These are phyloP conservation scores for Aspergillus caelatus DNA, from an alignment of 2,329 filamentous ascomycete genomes.

Conservation along the genomic window DNA sequence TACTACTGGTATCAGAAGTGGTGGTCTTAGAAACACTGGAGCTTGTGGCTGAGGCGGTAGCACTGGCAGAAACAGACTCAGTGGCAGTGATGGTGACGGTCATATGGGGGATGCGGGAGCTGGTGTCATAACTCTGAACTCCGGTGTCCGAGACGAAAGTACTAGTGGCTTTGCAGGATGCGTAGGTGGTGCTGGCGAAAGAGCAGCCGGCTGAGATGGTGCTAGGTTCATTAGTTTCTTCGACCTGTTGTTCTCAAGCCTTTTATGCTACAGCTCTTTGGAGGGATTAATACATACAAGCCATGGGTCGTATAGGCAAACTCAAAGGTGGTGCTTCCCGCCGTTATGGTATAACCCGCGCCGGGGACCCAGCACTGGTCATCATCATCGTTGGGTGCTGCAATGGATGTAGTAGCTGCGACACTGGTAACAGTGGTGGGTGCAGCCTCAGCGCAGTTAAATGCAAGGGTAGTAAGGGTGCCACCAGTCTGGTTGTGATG, in stretches of 20 bases:
- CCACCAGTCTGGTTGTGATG: neutral
- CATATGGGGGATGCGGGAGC: neutral
- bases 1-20: neutral
- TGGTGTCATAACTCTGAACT: neutral
- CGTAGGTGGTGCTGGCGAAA: neutral
- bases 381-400: neutral
- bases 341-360: neutral
- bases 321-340: neutral
- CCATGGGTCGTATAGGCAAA: neutral
- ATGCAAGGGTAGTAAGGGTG: neutral
- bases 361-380: neutral
- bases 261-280: neutral
- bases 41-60: neutral
- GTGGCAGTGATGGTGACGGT: neutral
- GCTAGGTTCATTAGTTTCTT: neutral
- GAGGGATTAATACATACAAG: neutral
- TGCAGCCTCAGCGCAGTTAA: neutral
- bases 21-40: neutral
- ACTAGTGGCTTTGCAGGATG: neutral
- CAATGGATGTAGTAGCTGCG: neutral
- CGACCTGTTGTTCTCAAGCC: rapidly evolving
- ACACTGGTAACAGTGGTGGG: neutral
- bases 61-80: neutral
- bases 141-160: neutral
- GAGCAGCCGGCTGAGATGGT: neutral